phyloP scores from a whole-genome alignment of 805 yeast species.

The Nakazawaea siamensis region DNA sequence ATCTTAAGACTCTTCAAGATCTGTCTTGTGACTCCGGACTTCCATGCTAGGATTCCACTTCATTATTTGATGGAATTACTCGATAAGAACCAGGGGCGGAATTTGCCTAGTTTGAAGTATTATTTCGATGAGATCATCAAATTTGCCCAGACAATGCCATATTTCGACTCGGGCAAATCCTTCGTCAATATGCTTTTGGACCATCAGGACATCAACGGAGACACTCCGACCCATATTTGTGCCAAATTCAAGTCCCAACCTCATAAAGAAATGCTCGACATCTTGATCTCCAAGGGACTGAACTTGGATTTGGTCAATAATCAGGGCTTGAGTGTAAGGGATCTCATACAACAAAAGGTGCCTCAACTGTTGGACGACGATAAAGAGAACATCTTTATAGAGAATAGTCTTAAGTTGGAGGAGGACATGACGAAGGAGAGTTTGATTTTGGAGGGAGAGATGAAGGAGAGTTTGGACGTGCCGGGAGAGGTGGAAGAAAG shows the following conservation, averaged over 20 bases:
- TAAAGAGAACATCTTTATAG: conserved; percentile 40
- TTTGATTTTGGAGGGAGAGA: too few species aligned
- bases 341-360: too few species aligned
- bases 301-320: conserved; percentile 15
- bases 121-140: conserved; percentile 33
- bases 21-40: conserved; percentile 66
- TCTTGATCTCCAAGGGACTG: conserved; percentile 41
- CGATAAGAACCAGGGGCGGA: conserved; percentile 29
- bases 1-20: conserved; percentile 54
- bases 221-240: conserved; percentile 80
- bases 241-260: conserved; percentile 34
- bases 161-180: conserved; percentile 27
- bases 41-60: conserved; percentile 62
- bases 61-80: conserved; percentile 56
- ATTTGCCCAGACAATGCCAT: conserved; percentile 19
- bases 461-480: too few species aligned
- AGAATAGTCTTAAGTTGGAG: conserved; percentile 10
- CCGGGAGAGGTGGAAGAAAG: too few species aligned
- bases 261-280: conserved; percentile 34
- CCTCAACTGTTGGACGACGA: too few species aligned
- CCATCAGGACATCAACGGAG: conserved; percentile 76
- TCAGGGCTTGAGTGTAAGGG: conserved; percentile 13
- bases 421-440: neutral
- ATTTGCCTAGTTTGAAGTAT: conserved; percentile 42
- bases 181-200: conserved; percentile 53